Conservation (phyloP, 2,329 filamentous ascomycete species). For the Aspergillus pseudoterreus region DNA sequence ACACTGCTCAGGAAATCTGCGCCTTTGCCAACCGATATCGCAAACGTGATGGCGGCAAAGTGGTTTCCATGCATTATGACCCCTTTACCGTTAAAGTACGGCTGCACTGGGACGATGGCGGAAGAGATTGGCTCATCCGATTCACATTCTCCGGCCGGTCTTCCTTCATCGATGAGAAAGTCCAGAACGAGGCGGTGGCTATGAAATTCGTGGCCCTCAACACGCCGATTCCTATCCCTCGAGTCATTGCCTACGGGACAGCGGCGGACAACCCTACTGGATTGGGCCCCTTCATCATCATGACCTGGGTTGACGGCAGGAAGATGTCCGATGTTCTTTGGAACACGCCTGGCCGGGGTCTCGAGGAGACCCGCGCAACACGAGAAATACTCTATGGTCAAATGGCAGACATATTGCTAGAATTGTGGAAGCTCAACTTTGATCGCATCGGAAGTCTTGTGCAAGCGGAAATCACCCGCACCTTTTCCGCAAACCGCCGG, state of each 20-base stretch:
- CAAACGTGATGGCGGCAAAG: slow-evolving; percentile 6
- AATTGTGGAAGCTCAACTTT: slow-evolving; percentile 1
- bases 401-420: slow-evolving; percentile 6
- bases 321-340: slow-evolving; percentile 6
- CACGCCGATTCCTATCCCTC: slow-evolving; percentile 8
- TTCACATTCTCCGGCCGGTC: slow-evolving; percentile 11
- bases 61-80: slow-evolving; percentile 9
- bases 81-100: slow-evolving; percentile 11
- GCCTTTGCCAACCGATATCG: slow-evolving; percentile 7
- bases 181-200: slow-evolving; percentile 1
- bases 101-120: slow-evolving; percentile 11
- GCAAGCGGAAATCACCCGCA: not conserved
- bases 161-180: slow-evolving; percentile 13
- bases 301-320: slow-evolving; percentile 7
- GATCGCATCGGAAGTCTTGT: not conserved
- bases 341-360: not conserved
- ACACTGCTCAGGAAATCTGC: slow-evolving; percentile 5
- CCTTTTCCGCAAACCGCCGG: not conserved
- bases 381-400: slow-evolving; percentile 2
- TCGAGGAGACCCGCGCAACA: not conserved
- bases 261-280: slow-evolving; percentile 3
- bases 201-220: slow-evolving; percentile 6
- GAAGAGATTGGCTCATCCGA: slow-evolving; percentile 11
- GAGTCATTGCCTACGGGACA: slow-evolving; percentile 1
- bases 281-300: slow-evolving; percentile 13